Base-by-base conservation (phyloP, 768 basidiomycete genomes). In the Mycena epipterygia region DNA sequence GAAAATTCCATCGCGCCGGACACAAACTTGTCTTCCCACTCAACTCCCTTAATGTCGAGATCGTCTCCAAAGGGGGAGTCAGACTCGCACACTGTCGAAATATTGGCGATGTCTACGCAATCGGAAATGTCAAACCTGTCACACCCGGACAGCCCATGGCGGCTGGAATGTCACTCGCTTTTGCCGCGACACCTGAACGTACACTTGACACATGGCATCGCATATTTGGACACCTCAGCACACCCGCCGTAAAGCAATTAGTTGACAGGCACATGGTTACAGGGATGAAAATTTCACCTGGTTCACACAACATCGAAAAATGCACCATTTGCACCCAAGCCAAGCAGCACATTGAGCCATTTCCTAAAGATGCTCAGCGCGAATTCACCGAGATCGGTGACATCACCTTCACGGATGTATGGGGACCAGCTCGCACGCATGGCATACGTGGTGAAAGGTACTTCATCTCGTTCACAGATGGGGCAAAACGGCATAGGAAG, bases 271-370 rank as follows among this genome's bases (percentile, higher is more conserved):
- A 70, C 33, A 61, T 78, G 46, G 77, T 77, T 19, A 67, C 48
- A 2, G 74, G 77, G 19, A 70, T 77, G n/a, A 57, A 56, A n/a
- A 68, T 78, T 61, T 48, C 62, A 48, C 37, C 37, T 51, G 41
- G 59, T 35, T 58, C 60, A 16, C 29, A 63, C n/a, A 42, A 61
- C n/a, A 48, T 72, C 9, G 69, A 56, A 6, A 35, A 69, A 35
- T 79, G 78, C 48, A 59, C 71, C 29, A 70, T 66, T 32, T 79
- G 78, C 46, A 52, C 76, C 59, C 53, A 70, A 16, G 71, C 76
- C 14, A 79, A 79, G 61, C 53, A 63, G 30, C 76, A 74, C 27
- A 32, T 60, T 14, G 42, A 57, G 5, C 70, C 73, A 5, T 76
- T 77, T 42, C 77, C 79, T n/a, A 66, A 73, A 25, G 61, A 70